Evolutionary conservation across 768 basidiomycete genomes (phyloP).

Genomic region (Termitomyces sp.): DNA sequence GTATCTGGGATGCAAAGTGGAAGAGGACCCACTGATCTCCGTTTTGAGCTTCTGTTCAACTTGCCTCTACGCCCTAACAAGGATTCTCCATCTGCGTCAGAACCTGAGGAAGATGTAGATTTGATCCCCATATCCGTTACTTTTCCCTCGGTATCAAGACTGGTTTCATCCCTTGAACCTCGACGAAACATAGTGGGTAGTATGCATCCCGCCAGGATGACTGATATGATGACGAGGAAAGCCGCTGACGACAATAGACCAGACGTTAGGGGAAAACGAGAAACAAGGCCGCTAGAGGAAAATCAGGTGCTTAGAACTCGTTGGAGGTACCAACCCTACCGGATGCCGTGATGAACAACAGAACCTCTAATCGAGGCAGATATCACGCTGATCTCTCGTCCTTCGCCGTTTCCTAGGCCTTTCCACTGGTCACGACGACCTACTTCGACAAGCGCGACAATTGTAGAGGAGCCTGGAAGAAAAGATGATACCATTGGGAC

Average conservation of each 20-base stretch:
- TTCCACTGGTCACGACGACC: conserved; percentile 75
- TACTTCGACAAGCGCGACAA: conserved; percentile 61
- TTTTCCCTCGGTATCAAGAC: conserved; percentile 7
- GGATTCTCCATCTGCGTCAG: conserved; percentile 16
- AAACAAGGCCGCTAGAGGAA: conserved; percentile 53
- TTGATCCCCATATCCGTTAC: neutral
- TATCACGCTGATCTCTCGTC: conserved; percentile 66
- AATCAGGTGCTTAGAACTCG: neutral
- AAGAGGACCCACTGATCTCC: conserved; percentile 17
- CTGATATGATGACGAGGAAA: conserved; percentile 43
- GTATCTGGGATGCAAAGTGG: neutral
- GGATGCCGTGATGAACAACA: conserved; percentile 62
- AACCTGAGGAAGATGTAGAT: conserved; percentile 10
- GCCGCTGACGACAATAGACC: conserved; percentile 39
- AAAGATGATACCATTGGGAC: conserved; percentile 58
- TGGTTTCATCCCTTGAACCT: conserved; percentile 4
- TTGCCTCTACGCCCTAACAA: conserved; percentile 19
- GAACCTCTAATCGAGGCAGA: conserved; percentile 58
- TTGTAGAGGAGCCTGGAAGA: conserved; percentile 37
- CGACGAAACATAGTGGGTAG: conserved; percentile 39
- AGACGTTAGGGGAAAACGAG: conserved; percentile 61
- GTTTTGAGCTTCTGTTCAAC: conserved; percentile 19
- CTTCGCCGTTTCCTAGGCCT: conserved; percentile 61
- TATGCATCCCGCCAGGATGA: conserved; percentile 45
- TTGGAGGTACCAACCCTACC: conserved; percentile 35